A percentile compares a stretch with the other conserved stretches of the same genome.
Conservation (phyloP, 768 basidiomycete species). For the Lanmaoa pseudosensibilis region DNA sequence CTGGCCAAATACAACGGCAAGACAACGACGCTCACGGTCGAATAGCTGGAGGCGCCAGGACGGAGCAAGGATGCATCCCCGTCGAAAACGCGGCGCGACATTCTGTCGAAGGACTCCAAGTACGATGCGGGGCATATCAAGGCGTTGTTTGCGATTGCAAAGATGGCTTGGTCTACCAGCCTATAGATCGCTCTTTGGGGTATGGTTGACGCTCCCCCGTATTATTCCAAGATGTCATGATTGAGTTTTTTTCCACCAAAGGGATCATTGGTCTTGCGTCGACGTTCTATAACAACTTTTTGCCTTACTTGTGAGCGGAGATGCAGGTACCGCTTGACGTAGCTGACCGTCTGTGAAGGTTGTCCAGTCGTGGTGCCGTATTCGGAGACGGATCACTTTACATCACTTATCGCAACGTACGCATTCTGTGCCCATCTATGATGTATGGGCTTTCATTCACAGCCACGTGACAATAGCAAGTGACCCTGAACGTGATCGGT, state of each 20-base stretch:
- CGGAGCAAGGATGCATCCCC: conserved; percentile 11
- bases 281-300: conserved; percentile 59
- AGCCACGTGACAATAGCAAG: conserved; percentile 45
- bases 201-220: conserved; percentile 30
- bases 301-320: conserved; percentile 49
- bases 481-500: conserved; percentile 66
- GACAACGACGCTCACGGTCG: conserved; percentile 41
- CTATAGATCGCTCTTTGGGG: conserved; percentile 50
- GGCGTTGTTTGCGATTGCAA: conserved; percentile 60
- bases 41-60: conserved; percentile 42
- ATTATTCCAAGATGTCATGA: not conserved
- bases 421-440: conserved; percentile 1
- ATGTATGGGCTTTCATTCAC: not conserved
- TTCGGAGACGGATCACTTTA: conserved; percentile 72
- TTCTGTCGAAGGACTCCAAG: conserved; percentile 43
- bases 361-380: conserved; percentile 59
- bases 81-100: conserved; percentile 15
- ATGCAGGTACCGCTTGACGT: not conserved
- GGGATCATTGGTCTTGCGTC: conserved; percentile 74
- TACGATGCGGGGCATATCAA: conserved; percentile 48
- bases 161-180: conserved; percentile 65
- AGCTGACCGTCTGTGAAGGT: conserved; percentile 35
- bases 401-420: conserved; percentile 71
- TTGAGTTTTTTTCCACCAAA: conserved; percentile 24
- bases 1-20: conserved; percentile 53